These are phyloP conservation scores for Fusarium sp. DNA, from an alignment of 2,329 filamentous ascomycete genomes.

Conservation along the genomic window DNA sequence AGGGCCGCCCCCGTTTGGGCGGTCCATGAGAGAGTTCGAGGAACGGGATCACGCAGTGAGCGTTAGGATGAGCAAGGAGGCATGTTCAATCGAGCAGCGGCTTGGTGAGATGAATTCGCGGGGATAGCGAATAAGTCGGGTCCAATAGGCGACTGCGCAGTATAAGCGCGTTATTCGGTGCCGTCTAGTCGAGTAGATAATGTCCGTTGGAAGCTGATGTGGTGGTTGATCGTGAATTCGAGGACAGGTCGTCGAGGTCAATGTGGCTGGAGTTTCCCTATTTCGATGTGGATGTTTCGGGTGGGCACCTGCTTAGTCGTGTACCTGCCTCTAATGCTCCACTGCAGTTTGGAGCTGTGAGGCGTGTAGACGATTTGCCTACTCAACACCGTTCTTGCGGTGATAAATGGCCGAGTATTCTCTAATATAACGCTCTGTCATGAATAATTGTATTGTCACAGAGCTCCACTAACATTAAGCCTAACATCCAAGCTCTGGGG, in stretches of 20 bases:
- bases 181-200: background rate
- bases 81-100: constrained; percentile 43
- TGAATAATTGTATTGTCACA: background rate
- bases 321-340: constrained; percentile 39
- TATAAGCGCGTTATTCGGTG: background rate
- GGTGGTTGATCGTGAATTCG: constrained; percentile 26
- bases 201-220: constrained; percentile 2
- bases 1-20: constrained; percentile 53
- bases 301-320: constrained; percentile 32
- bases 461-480: background rate
- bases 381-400: background rate
- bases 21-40: constrained; percentile 51
- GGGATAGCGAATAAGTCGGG: background rate
- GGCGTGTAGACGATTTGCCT: background rate
- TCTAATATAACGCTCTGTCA: background rate
- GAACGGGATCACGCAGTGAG: constrained; percentile 40
- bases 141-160: constrained; percentile 10
- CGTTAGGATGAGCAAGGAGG: constrained; percentile 44
- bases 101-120: constrained; percentile 1
- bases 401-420: background rate
- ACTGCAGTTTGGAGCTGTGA: constrained; percentile 29
- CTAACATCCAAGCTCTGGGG: background rate
- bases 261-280: constrained; percentile 45
- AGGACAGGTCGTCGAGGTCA: constrained; percentile 42
- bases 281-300: constrained; percentile 41